Base-by-base conservation (phyloP, 805 yeast genomes). In the Candida saitoana region DNA sequence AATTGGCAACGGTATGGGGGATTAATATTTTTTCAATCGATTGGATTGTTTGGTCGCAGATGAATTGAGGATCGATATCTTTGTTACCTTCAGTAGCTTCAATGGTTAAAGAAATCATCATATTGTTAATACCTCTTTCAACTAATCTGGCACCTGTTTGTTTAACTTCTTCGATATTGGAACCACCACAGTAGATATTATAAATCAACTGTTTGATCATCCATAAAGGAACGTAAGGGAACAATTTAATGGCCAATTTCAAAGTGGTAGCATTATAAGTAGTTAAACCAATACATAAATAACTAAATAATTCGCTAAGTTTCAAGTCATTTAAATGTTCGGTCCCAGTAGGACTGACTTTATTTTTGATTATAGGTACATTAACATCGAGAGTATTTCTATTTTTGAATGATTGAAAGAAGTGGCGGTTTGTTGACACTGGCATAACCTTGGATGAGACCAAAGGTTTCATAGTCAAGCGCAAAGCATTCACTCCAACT, bases 31-130 rank as follows among this genome's bases (percentile, higher is more conserved):
- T 76, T 36, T 74, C 74, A 39, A 90, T 74, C 9, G 95, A 85
- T 36, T 71, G 68, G 44, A 78, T 71, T 15, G 91, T 84, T 58
- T 82, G 83, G 15, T 62, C 52, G 29, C 84, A 79, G 45, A 86
- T 84, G 48, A 69, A 70, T 32, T 73, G 56, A 29, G 82, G 79
- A 60, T 79, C 81, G 33, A 79, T 69, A 61, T 77, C 69, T 56
- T 77, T 74, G 44, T 76, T 76, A 30, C 96, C 96, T 49, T 87
- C 87, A 41, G 96, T 83, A 42, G 93, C 96, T 65, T 90, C 98
- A 40, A 90, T 89, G 12, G 96, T 87, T 60, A 88, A 78, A 1
- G 95, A 84, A n/a, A 90, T 69, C 96, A 90, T 88, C 95, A 90
- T 87, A 69, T 90, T 91, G 51, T 86, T 79, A 56, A 89, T 85